These are phyloP conservation scores for Boletus pseudopeckii DNA, from an alignment of 768 basidiomycete species.

Conservation along the genomic window DNA sequence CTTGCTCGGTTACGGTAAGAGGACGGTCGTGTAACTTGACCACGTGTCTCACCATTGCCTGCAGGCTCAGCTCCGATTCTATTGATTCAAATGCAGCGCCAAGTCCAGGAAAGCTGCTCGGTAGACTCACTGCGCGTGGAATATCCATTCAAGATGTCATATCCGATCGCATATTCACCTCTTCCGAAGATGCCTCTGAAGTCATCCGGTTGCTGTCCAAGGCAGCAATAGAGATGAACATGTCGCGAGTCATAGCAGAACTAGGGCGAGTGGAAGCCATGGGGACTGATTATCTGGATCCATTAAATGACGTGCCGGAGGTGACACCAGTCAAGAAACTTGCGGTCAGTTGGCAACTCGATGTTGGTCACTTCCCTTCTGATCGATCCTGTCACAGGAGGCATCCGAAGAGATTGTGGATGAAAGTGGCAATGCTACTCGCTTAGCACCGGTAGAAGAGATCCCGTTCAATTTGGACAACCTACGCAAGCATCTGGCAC, in stretches of 20 bases:
- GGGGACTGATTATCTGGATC: slow-evolving; percentile 39
- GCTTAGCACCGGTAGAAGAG: slow-evolving; percentile 28
- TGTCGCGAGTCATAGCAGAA: slow-evolving; percentile 48
- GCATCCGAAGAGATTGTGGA: slow-evolving; percentile 18
- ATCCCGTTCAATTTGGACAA: slow-evolving; percentile 75
- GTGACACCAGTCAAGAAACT: slow-evolving; percentile 57
- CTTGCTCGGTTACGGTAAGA: slow-evolving; percentile 52
- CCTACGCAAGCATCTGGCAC: slow-evolving; percentile 64
- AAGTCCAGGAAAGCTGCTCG: slow-evolving; percentile 36
- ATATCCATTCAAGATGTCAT: slow-evolving; percentile 52
- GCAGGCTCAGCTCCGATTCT: slow-evolving; percentile 39
- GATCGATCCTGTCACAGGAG: slow-evolving; percentile 7
- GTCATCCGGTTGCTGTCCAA: slow-evolving; percentile 56
- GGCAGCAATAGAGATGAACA: slow-evolving; percentile 55
- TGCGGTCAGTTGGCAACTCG: slow-evolving; percentile 28
- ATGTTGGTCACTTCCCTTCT: neutral
- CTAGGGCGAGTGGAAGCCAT: slow-evolving; percentile 53
- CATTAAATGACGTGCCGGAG: slow-evolving; percentile 54
- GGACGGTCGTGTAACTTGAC: neutral
- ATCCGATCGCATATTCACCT: slow-evolving; percentile 52
- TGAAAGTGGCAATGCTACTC: slow-evolving; percentile 18
- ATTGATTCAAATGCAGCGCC: slow-evolving; percentile 14
- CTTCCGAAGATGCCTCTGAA: slow-evolving; percentile 52
- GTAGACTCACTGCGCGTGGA: slow-evolving; percentile 44
- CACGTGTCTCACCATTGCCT: slow-evolving; percentile 11